A percentile compares a stretch with the other conserved stretches of the same genome.
Evolutionary conservation across 23 red algal species (phyloP).

Genomic region (Agarophyton chilense): DNA sequence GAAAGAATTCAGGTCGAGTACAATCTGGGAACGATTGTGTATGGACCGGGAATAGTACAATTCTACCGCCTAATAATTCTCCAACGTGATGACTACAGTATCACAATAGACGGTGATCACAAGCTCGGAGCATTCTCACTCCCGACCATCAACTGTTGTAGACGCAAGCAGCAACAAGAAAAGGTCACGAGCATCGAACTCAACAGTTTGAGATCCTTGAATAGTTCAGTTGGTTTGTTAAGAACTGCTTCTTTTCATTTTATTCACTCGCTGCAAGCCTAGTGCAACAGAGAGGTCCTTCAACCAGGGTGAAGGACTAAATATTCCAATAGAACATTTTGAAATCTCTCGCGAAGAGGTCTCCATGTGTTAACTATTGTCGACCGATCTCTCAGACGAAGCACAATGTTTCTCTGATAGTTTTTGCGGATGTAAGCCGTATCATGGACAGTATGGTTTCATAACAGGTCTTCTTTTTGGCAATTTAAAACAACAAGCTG

Average conservation of each 20-base stretch:
- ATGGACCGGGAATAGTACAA: not conserved
- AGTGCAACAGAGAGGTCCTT: slow-evolving; percentile 25
- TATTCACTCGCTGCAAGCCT: not conserved
- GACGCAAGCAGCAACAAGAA: slow-evolving; percentile 2
- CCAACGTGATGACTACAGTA: not conserved
- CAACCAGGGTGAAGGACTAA: not conserved
- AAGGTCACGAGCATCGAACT: not conserved
- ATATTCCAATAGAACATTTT: slow-evolving; percentile 2
- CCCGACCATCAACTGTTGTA: not conserved
- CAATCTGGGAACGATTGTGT: slow-evolving; percentile 25
- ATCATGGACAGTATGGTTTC: not conserved
- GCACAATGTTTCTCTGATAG: not conserved
- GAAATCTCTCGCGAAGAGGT: not conserved
- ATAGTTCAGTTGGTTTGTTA: slow-evolving; percentile 2
- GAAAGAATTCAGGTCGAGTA: not conserved
- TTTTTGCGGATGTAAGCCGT: not conserved
- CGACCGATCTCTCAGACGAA: not conserved
- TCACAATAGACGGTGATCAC: slow-evolving; percentile 13
- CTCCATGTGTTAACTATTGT: not conserved
- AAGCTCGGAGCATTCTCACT: not conserved
- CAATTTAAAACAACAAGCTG: not conserved
- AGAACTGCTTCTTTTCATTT: slow-evolving; percentile 23
- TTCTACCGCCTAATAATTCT: slow-evolving; percentile 12
- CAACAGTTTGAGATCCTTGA: not conserved
- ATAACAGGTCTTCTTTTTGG: slow-evolving; percentile 20